Evolutionary conservation across 2,329 filamentous ascomycete genomes (phyloP).

Genomic region (Fusarium sp.): DNA sequence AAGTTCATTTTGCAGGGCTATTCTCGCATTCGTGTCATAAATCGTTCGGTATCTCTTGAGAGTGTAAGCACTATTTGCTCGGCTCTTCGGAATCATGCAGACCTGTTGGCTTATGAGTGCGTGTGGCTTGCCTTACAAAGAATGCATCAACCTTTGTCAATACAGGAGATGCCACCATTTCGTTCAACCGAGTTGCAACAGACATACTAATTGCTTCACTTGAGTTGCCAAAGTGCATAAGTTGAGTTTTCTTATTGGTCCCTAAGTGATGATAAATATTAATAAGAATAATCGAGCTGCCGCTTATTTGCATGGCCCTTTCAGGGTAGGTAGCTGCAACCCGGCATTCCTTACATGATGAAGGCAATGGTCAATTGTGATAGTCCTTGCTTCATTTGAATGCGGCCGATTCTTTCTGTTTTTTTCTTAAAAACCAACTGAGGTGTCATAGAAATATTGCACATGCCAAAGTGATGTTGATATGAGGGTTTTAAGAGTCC

Average conservation of each 20-base stretch:
- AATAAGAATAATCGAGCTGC: background rate
- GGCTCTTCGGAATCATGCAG: conserved; percentile 3
- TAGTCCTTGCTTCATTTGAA: background rate
- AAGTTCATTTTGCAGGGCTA: background rate
- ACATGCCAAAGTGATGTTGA: background rate
- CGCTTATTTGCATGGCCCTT: background rate
- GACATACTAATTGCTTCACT: background rate
- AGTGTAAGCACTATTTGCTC: background rate
- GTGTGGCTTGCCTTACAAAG: conserved; percentile 32
- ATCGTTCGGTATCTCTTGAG: background rate
- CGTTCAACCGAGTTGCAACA: background rate
- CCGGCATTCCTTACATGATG: background rate
- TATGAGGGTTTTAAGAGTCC: background rate
- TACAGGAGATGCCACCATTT: background rate
- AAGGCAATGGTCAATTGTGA: background rate
- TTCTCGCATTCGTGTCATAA: background rate
- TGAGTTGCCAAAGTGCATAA: background rate
- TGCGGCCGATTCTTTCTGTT: background rate
- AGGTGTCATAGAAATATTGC: background rate
- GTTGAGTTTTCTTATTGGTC: background rate
- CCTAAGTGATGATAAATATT: background rate
- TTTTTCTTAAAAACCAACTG: background rate
- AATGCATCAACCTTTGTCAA: conserved; percentile 19
- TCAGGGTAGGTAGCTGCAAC: background rate
- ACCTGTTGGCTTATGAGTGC: conserved; percentile 17